These are phyloP conservation scores for Phyllosticta paracitricarpa DNA, from an alignment of 2,329 filamentous ascomycete genomes.

Conservation along the genomic window DNA sequence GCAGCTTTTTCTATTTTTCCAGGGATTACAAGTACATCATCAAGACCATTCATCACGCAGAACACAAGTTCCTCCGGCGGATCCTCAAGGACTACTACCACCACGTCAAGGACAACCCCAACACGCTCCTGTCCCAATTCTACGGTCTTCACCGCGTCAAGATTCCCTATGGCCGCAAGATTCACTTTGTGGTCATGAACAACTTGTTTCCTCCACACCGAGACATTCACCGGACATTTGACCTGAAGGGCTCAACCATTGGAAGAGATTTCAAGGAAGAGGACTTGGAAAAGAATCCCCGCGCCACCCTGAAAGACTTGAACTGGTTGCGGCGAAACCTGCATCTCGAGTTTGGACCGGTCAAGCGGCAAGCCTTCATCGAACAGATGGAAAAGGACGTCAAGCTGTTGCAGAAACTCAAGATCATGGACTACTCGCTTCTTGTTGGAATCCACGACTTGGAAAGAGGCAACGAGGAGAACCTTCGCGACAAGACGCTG, in stretches of 20 bases:
- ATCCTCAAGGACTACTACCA: conserved; percentile 87
- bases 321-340: conserved; percentile 88
- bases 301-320: conserved; percentile 89
- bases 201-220: conserved; percentile 95
- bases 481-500: conserved; percentile 77
- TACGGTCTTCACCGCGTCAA: conserved; percentile 96
- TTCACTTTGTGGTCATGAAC: conserved; percentile 99
- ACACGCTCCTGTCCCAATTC: conserved; percentile 94
- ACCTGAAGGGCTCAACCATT: conserved; percentile 91
- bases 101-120: conserved; percentile 86
- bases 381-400: conserved; percentile 86
- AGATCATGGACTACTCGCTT: conserved; percentile 98
- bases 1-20: conserved; percentile 99
- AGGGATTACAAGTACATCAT: conserved; percentile 99
- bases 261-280: conserved; percentile 87
- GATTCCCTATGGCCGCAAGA: conserved; percentile 95
- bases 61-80: conserved; percentile 79
- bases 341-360: conserved; percentile 76
- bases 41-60: conserved; percentile 95
- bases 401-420: conserved; percentile 69
- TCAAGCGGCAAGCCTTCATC: conserved; percentile 80
- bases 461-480: conserved; percentile 86
- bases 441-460: conserved; percentile 90
- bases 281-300: conserved; percentile 75
- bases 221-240: conserved; percentile 95